phyloP scores from a whole-genome alignment of 83 land plant genomes.

The Isoetes engelmannii region DNA sequence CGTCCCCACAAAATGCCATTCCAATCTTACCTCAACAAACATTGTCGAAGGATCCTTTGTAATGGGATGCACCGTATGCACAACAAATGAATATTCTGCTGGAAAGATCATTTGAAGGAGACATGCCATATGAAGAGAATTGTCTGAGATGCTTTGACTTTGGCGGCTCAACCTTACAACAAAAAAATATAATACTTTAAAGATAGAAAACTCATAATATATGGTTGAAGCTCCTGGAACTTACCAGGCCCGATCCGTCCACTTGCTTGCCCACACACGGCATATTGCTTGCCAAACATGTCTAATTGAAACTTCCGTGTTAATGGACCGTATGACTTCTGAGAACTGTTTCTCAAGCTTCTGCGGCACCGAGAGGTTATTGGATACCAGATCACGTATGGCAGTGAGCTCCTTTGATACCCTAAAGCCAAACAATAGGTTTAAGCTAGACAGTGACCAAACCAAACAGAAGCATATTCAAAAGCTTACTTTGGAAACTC shows the following conservation, averaged over 20 bases:
- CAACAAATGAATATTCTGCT: constrained; percentile 23
- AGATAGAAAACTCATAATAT: not conserved
- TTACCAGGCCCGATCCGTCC: constrained; percentile 15
- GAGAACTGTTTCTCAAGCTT: not conserved
- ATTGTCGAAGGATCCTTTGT: constrained; percentile 15
- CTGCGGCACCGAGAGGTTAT: constrained; percentile 2
- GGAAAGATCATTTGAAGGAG: constrained; percentile 20
- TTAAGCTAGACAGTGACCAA: not conserved
- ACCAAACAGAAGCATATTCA: not conserved
- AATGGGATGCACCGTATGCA: constrained; percentile 26
- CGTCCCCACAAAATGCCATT: not conserved
- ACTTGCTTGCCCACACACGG: constrained; percentile 12
- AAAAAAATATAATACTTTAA: not conserved
- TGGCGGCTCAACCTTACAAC: constrained; percentile 16
- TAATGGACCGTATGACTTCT: not conserved
- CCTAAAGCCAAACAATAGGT: not conserved
- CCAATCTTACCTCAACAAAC: constrained; percentile 19
- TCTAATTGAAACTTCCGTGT: not conserved
- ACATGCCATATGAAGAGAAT: constrained; percentile 16
- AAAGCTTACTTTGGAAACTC: not conserved
- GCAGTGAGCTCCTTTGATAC: not conserved
- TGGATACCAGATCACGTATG: not conserved
- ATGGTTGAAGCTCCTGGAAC: not conserved
- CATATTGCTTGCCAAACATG: constrained; percentile 10
- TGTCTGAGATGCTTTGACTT: constrained; percentile 11